Evolutionary conservation across 257 asterid genomes (phyloP).

Genomic region (Voacanga thouarsii): DNA sequence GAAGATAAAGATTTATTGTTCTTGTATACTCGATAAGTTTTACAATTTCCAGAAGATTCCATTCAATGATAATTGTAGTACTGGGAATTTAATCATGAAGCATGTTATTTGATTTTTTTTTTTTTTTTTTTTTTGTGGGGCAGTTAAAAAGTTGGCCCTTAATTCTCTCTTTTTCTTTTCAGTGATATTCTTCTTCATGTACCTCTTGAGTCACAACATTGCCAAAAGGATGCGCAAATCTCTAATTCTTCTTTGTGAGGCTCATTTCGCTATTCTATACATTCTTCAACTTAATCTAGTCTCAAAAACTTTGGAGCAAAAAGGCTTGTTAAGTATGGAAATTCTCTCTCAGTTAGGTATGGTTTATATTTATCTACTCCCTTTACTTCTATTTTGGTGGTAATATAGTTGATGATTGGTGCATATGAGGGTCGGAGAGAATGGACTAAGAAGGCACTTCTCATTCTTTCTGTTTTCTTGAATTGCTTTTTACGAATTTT

Average conservation of each 20-base stretch:
- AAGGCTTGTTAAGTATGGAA: slow-evolving; percentile 61
- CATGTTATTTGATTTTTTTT: neutral
- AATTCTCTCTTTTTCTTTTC: slow-evolving; percentile 38
- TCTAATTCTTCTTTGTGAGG: slow-evolving; percentile 89
- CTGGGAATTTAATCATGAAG: neutral
- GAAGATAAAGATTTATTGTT: slow-evolving; percentile 13
- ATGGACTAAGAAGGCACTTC: slow-evolving; percentile 7
- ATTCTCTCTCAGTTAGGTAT: slow-evolving; percentile 85
- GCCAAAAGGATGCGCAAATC: slow-evolving; percentile 70
- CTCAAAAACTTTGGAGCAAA: slow-evolving; percentile 58
- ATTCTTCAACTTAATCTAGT: slow-evolving; percentile 86
- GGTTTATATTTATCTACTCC: slow-evolving; percentile 8
- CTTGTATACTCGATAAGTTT: neutral
- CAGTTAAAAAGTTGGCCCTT: slow-evolving; percentile 31
- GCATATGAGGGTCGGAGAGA: neutral
- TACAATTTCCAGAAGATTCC: slow-evolving; percentile 2
- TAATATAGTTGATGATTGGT: neutral
- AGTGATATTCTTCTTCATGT: slow-evolving; percentile 89
- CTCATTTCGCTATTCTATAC: slow-evolving; percentile 81
- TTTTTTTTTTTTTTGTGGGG: neutral
- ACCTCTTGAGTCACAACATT: slow-evolving; percentile 80
- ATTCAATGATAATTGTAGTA: neutral
- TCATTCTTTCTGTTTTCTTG: slow-evolving; percentile 12
- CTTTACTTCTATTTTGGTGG: neutral
- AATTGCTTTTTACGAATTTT: neutral